Percentiles rank a stretch among this genome's conserved stretches.
Conservation (phyloP, 306 rosid genomes). For the Fragaria vesca region DNA sequence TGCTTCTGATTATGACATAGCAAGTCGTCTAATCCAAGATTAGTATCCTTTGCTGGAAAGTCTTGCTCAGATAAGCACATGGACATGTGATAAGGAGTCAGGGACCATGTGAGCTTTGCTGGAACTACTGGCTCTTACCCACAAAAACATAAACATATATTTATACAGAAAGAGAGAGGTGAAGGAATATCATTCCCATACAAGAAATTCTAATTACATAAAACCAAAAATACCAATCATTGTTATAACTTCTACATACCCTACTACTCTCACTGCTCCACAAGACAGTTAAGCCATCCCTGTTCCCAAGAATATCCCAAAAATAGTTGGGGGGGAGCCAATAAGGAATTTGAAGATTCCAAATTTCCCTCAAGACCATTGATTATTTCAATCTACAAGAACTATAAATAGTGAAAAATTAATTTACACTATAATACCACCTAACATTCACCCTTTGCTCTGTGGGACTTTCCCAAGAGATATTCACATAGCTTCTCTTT, state of each 20-base stretch:
- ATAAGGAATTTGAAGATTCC: slow-evolving; percentile 7
- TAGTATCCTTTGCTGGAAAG: slow-evolving; percentile 40
- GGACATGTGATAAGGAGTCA: slow-evolving; percentile 40
- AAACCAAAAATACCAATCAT: slow-evolving; percentile 54
- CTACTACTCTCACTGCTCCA: slow-evolving; percentile 28
- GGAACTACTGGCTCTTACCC: slow-evolving; percentile 47
- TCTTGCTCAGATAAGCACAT: slow-evolving; percentile 61
- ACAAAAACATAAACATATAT: background rate
- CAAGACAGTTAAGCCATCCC: slow-evolving; percentile 36
- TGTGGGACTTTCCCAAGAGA: slow-evolving; percentile 22
- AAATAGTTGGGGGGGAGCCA: slow-evolving; percentile 18
- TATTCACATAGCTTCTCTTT: slow-evolving; percentile 27
- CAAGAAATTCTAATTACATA: slow-evolving; percentile 38
- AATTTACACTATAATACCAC: slow-evolving; percentile 26
- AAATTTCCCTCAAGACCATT: slow-evolving; percentile 3
- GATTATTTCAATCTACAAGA: slow-evolving; percentile 29
- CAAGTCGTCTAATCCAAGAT: slow-evolving; percentile 31
- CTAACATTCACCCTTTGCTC: slow-evolving; percentile 28
- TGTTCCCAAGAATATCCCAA: slow-evolving; percentile 17
- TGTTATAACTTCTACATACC: slow-evolving; percentile 37
- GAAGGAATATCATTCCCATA: slow-evolving; percentile 37
- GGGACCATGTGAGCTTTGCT: slow-evolving; percentile 58
- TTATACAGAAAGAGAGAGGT: slow-evolving; percentile 23
- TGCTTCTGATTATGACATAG: slow-evolving; percentile 31
- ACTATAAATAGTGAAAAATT: slow-evolving; percentile 5